Evolutionary conservation across 2,329 filamentous ascomycete species (phyloP), one percentile per base, ranked within the genome.

Genomic region (Botrytis deweyae): DNA sequence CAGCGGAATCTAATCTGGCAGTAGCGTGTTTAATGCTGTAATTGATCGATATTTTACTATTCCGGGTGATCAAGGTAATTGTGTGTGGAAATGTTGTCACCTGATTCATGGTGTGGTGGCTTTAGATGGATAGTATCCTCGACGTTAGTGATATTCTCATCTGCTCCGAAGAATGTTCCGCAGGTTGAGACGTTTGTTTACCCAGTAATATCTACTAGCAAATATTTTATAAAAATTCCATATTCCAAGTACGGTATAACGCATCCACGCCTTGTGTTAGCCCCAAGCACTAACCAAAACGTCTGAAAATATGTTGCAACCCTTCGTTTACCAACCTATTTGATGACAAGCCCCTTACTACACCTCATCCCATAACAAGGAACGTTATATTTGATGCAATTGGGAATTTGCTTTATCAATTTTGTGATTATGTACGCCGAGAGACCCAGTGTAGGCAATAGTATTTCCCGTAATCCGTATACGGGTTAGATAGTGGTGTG

Each of bases 321-420:
- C 44, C 8, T 46, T 46, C 44, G 4, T 22, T 22, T 22, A 46
- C 18, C 7, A 46, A 22, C 2, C 44, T 20, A 9, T 22, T 22
- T 46, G 44, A 46, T 46, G 3, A 46, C 0, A 22, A 46, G 20
- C 0, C 44, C 3, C 2, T 46, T 9, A 16, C 22, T 9, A 9
- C 7, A 46, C 7, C 44, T 46, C 44, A 7, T 46, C 44, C 10
- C 7, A 46, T 2, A 22, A 3, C 20, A 46, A 7, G 8, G 3
- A 46, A 22, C 7, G 3, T 22, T 46, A 22, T 2, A 46, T 8
- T 22, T 3, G 44, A 46, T 20, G 44, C 20, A 2, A 22, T 0
- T 7, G 44, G 8, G 0, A 2, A 46, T 8, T 44, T 20, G 1
- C 6, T 20, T 7, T 0, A 6, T 1, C 1, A 4, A 44, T 44